Conservation (phyloP, 1,284 basidiomycete genomes). For the Pseudozyma hubeiensis region DNA sequence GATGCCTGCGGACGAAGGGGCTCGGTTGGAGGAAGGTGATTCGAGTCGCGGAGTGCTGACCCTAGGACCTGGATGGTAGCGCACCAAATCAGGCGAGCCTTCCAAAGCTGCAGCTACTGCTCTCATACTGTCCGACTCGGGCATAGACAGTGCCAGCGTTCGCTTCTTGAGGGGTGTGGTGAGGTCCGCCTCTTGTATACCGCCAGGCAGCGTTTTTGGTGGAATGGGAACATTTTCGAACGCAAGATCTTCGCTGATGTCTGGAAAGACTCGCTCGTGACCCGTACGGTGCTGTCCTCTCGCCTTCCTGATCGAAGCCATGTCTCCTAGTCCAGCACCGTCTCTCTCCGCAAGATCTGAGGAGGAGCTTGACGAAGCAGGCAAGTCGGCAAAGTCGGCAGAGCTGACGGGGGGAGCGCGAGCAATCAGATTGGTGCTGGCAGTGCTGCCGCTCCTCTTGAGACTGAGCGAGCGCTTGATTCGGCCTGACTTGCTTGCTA, state of each 20-base stretch:
- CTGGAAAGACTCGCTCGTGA: constrained; percentile 15
- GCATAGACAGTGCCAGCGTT: constrained; percentile 9
- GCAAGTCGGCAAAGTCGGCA: constrained; percentile 41
- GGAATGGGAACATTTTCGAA: constrained; percentile 22
- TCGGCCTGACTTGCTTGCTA: constrained; percentile 26
- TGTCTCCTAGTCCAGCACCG: constrained; percentile 15
- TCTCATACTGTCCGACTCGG: constrained; percentile 39
- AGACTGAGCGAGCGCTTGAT: constrained; percentile 50
- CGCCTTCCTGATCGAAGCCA: constrained; percentile 40
- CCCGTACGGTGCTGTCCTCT: constrained; percentile 25
- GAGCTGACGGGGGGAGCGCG: constrained; percentile 55
- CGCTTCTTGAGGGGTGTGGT: constrained; percentile 15
- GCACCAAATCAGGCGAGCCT: constrained; percentile 14
- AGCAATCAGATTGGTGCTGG: constrained; percentile 32
- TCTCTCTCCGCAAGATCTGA: constrained; percentile 17
- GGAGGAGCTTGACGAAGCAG: constrained; percentile 23
- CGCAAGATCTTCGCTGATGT: constrained; percentile 32
- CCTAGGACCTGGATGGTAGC: constrained; percentile 31
- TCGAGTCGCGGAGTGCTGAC: constrained; percentile 31
- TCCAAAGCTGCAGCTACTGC: constrained; percentile 34
- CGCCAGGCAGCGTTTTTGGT: background rate
- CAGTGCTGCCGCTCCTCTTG: constrained; percentile 35
- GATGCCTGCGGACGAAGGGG: constrained; percentile 17
- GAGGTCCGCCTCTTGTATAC: background rate
- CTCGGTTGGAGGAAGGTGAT: constrained; percentile 21